Evolutionary conservation across 2,329 filamentous ascomycete species (phyloP).

Genomic region (Teratosphaeria pseudoeucalypti): DNA sequence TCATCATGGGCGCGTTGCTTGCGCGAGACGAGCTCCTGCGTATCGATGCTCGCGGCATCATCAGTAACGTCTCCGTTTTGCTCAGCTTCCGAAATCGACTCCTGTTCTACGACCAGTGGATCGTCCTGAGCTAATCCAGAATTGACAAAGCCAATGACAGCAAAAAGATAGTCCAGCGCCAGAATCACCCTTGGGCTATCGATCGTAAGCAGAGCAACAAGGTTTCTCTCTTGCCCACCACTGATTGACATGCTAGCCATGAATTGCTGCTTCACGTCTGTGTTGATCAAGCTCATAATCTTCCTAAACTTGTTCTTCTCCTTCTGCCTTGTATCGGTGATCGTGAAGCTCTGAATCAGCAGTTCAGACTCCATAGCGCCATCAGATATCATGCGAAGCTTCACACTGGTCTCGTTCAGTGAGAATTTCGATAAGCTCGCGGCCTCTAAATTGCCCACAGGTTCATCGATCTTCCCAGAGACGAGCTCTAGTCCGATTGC

Average conservation of each 20-base stretch:
- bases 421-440: constrained; percentile 90
- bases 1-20: constrained; percentile 13
- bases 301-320: constrained; percentile 94
- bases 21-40: constrained; percentile 19
- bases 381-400: constrained; percentile 87
- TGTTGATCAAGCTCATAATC: constrained; percentile 96
- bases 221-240: constrained; percentile 64
- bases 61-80: constrained; percentile 39
- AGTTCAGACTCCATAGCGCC: constrained; percentile 86
- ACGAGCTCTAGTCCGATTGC: constrained; percentile 84
- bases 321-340: constrained; percentile 76
- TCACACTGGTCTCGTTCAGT: constrained; percentile 82
- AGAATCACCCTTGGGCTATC: constrained; percentile 94
- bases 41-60: constrained; percentile 33
- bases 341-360: constrained; percentile 86
- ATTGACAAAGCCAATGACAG: constrained; percentile 72
- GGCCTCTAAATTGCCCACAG: constrained; percentile 65
- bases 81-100: constrained; percentile 26
- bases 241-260: constrained; percentile 96
- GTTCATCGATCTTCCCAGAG: constrained; percentile 61
- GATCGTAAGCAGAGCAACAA: constrained; percentile 86
- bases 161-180: constrained; percentile 89
- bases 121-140: constrained; percentile 51
- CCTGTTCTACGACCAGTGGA: constrained; percentile 47
- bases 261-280: constrained; percentile 83